Evolutionary conservation across 129 eudicot genomes (phyloP).

Genomic region (Kitagawia praeruptora): DNA sequence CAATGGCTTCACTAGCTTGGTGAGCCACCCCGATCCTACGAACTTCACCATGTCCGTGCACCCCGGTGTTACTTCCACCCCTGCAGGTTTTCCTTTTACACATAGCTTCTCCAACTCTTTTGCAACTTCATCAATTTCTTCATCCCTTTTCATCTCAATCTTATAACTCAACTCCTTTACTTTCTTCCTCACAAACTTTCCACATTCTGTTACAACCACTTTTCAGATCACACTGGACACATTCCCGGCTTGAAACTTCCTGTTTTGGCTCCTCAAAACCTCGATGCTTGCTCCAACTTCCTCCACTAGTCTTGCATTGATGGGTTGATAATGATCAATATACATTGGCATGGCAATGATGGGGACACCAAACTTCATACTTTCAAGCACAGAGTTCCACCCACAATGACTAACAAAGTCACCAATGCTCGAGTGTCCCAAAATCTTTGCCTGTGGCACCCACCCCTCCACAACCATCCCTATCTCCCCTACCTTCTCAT

Average conservation of each 20-base stretch:
- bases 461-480: constrained; percentile 11
- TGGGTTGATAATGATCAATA: constrained; percentile 7
- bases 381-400: not conserved
- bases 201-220: not conserved
- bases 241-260: not conserved
- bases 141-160: not conserved
- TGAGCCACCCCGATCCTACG: not conserved
- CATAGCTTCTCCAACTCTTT: not conserved
- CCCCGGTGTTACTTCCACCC: not conserved
- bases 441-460: constrained; percentile 13
- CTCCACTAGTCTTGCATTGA: constrained; percentile 11
- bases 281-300: not conserved
- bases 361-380: not conserved
- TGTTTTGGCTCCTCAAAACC: not conserved
- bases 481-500: not conserved
- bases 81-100: not conserved
- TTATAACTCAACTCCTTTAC: not conserved
- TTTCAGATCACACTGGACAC: not conserved
- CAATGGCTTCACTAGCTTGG: not conserved
- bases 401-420: constrained; percentile 5
- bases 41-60: not conserved
- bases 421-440: constrained; percentile 12
- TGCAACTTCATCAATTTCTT: constrained; percentile 3
- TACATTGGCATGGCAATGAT: not conserved
- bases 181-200: not conserved